Evolutionary conservation across 768 basidiomycete genomes (phyloP).

Genomic region (Psilocybe tampanensis): DNA sequence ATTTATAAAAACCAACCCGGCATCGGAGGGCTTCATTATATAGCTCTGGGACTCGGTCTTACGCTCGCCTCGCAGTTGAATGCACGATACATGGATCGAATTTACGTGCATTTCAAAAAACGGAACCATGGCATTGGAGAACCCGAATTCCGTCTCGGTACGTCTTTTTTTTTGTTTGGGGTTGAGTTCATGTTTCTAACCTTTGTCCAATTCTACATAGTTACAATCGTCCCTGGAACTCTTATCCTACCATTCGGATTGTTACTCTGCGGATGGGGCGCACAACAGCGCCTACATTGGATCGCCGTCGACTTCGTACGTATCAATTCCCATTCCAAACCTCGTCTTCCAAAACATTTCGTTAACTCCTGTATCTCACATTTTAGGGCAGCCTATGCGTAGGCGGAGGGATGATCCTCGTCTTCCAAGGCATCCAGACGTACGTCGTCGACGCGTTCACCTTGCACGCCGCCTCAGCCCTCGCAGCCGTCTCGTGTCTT

Average conservation of each 20-base stretch:
- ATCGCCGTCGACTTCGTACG: constrained; percentile 68
- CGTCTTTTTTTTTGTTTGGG: constrained; percentile 16
- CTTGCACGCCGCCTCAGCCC: constrained; percentile 66
- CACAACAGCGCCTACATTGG: constrained; percentile 62
- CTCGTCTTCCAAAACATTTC: neutral
- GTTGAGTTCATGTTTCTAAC: neutral
- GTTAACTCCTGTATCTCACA: neutral
- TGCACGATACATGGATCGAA: constrained; percentile 54
- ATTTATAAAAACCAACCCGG: constrained; percentile 58
- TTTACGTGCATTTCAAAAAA: constrained; percentile 51
- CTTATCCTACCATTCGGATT: constrained; percentile 69
- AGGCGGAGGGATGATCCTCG: constrained; percentile 59
- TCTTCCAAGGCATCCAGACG: constrained; percentile 64
- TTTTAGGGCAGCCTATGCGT: constrained; percentile 56
- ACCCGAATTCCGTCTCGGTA: constrained; percentile 55
- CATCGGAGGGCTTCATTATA: constrained; percentile 68
- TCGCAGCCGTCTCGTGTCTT: constrained; percentile 65
- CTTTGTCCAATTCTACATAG: constrained; percentile 33
- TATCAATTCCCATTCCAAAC: constrained; percentile 1
- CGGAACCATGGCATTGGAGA: constrained; percentile 48
- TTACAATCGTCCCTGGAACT: constrained; percentile 59
- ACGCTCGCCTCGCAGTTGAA: constrained; percentile 53
- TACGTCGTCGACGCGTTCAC: constrained; percentile 73
- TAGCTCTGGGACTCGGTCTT: constrained; percentile 71
- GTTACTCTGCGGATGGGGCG: constrained; percentile 72